Base-by-base conservation (phyloP, 139 green algal species). In the Microglena sp. region DNA sequence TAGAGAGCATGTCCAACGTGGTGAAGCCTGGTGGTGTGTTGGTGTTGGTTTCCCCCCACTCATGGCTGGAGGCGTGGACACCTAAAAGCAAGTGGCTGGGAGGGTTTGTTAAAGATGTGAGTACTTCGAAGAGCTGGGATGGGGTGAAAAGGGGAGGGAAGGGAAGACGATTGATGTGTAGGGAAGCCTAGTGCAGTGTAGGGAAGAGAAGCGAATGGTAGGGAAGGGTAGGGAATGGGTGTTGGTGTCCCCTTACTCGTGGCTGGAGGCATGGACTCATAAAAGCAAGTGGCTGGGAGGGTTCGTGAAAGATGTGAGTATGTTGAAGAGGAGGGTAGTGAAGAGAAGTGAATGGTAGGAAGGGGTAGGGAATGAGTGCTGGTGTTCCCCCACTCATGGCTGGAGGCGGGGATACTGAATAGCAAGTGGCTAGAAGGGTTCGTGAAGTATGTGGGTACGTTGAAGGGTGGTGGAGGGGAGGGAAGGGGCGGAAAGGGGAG, bases 301-400 rank as follows among this genome's bases (percentile, higher is more conserved):
- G 4, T n/a, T n/a, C n/a, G n/a, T n/a, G n/a, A n/a, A n/a, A n/a
- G n/a, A n/a, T n/a, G n/a, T n/a, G n/a, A n/a, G n/a, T n/a, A n/a
- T n/a, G n/a, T n/a, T n/a, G n/a, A n/a, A n/a, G n/a, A n/a, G n/a
- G n/a, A n/a, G n/a, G n/a, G n/a, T n/a, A n/a, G n/a, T n/a, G n/a
- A n/a, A n/a, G n/a, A n/a, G n/a, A n/a, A n/a, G n/a, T n/a, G n/a
- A n/a, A n/a, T n/a, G n/a, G n/a, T n/a, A n/a, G n/a, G n/a, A n/a
- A n/a, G n/a, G n/a, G 84, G 81, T 0, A 86, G 84, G 5, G 67
- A 84, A 15, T 60, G 80, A 36, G 82, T 94, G 45, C 59, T 94
- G 21, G 80, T 76, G 21, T 85, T 72, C 22, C 80, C 86, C 4
- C 91, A 86, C 76, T 83, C 73, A 0, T 95, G 88, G 88, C 70